Evolutionary conservation across 352 stramenopile genomes (phyloP).

Genomic region (Phytophthora pisi): DNA sequence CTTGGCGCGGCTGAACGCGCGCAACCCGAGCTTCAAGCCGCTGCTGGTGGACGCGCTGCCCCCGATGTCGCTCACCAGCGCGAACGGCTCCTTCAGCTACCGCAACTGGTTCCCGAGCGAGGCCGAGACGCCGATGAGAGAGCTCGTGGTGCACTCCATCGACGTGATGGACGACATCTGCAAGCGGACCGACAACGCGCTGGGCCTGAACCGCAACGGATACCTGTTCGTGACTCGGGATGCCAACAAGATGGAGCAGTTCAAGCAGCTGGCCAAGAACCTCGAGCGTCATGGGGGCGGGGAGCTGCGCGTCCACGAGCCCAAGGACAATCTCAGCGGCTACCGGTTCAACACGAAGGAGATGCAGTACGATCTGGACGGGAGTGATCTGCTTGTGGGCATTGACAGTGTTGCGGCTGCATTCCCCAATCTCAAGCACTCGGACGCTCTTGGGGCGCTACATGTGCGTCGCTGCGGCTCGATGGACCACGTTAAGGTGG

Average conservation of each 20-base stretch:
- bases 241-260: slow-evolving; percentile 48
- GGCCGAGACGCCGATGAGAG: slow-evolving; percentile 64
- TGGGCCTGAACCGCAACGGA: slow-evolving; percentile 81
- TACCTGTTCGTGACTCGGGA: slow-evolving; percentile 79
- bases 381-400: slow-evolving; percentile 67
- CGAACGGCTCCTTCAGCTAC: slow-evolving; percentile 83
- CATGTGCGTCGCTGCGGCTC: slow-evolving; percentile 78
- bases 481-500: slow-evolving; percentile 72
- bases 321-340: slow-evolving; percentile 35
- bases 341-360: slow-evolving; percentile 55
- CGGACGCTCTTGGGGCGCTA: slow-evolving; percentile 57
- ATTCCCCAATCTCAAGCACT: slow-evolving; percentile 69
- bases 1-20: slow-evolving; percentile 67
- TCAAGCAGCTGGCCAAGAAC: slow-evolving; percentile 53
- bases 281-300: slow-evolving; percentile 61
- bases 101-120: slow-evolving; percentile 85
- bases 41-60: slow-evolving; percentile 73
- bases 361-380: slow-evolving; percentile 68
- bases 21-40: slow-evolving; percentile 66
- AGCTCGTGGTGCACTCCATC: slow-evolving; percentile 76
- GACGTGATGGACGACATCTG: slow-evolving; percentile 76
- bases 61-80: slow-evolving; percentile 75
- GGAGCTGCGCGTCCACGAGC: slow-evolving; percentile 53
- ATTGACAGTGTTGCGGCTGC: slow-evolving; percentile 59
- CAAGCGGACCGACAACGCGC: slow-evolving; percentile 61